These are phyloP conservation scores for Pythium phragmitis DNA, from an alignment of 352 stramenopile genomes.

Conservation along the genomic window DNA sequence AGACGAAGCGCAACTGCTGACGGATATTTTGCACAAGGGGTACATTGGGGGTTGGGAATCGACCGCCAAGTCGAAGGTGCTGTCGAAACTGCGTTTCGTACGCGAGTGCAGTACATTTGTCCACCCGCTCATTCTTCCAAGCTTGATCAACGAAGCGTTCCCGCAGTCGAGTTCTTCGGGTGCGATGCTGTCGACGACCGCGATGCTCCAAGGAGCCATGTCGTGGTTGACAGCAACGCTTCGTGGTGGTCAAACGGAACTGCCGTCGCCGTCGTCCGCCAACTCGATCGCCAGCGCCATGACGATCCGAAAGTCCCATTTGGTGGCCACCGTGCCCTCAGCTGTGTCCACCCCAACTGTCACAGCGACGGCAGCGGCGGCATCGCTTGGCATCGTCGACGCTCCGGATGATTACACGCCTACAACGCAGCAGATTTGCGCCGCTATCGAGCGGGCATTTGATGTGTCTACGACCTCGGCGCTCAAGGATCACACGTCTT, in stretches of 20 bases:
- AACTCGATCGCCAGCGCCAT: slow-evolving; percentile 32
- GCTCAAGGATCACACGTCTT: slow-evolving; percentile 42
- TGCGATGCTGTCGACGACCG: slow-evolving; percentile 29
- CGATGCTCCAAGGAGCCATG: slow-evolving; percentile 33
- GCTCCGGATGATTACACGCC: slow-evolving; percentile 40
- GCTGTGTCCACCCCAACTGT: slow-evolving; percentile 23
- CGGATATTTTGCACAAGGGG: slow-evolving; percentile 76
- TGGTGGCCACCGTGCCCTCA: slow-evolving; percentile 27
- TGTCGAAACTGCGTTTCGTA: slow-evolving; percentile 72
- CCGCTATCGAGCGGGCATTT: slow-evolving; percentile 59
- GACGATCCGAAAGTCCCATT: slow-evolving; percentile 30
- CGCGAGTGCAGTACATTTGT: slow-evolving; percentile 54
- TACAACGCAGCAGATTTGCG: slow-evolving; percentile 55
- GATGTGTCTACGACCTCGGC: slow-evolving; percentile 44
- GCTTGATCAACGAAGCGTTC: slow-evolving; percentile 33
- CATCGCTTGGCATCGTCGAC: slow-evolving; percentile 52
- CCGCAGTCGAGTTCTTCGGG: slow-evolving; percentile 22
- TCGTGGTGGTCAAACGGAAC: slow-evolving; percentile 23
- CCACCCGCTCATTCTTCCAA: slow-evolving; percentile 30
- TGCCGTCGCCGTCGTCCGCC: slow-evolving; percentile 26
- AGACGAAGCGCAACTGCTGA: slow-evolving; percentile 67
- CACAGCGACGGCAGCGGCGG: slow-evolving; percentile 34
- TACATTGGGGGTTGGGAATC: slow-evolving; percentile 81
- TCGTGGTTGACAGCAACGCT: slow-evolving; percentile 33
- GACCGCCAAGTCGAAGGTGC: slow-evolving; percentile 61